Evolutionary conservation across 2,329 filamentous ascomycete species (phyloP), one percentile per base, ranked within the genome.

Genomic region (Hymenoscyphus infarciens): DNA sequence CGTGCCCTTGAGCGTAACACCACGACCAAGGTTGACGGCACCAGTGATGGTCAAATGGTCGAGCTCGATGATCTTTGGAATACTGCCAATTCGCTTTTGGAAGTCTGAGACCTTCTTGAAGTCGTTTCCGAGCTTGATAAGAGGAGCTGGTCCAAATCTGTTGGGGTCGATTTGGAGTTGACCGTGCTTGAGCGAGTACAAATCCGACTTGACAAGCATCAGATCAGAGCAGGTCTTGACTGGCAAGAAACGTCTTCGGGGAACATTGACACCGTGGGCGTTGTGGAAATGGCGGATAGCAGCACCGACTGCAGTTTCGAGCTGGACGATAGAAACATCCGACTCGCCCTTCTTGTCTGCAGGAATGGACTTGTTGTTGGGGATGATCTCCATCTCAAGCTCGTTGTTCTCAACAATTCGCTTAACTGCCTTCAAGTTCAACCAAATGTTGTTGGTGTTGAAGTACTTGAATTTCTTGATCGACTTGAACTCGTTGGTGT

Each of bases 381-480:
- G 93, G 73, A 99, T 99, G 77, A 99, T 99, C 82, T 99, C 95
- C 91, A 99, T 96, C 81, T 93, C 91, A 61, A 99, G 88, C 83
- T 98, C 94, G 77, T 97, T 92, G 79, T 96, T 92, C 86, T 98
- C 95, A 7, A 99, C 95, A 61, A 99, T 92, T 65, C 95, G 93
- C 89, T 98, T 98, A 81, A 99, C 90, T 71, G 95, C 95, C 77
- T 91, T 88, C 73, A 97, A 85, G 82, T 97, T 97, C 85, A 99
- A 90, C 95, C 95, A 99, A 81, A 99, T 97, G 87, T 99, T 99
- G 90, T 99, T 99, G 80, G 95, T 99, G 87, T 99, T 99, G 89
- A 99, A 99, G 88, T 99, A 99, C 86, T 96, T 97, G 90, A 99
- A 99, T 86, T 99, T 99, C 89, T 99, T 99, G 85, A 99, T 99